Percentiles rank a stretch among this genome's conserved stretches.
Conservation (phyloP, 352 stramenopile genomes). For the Phytopythium delawarense region DNA sequence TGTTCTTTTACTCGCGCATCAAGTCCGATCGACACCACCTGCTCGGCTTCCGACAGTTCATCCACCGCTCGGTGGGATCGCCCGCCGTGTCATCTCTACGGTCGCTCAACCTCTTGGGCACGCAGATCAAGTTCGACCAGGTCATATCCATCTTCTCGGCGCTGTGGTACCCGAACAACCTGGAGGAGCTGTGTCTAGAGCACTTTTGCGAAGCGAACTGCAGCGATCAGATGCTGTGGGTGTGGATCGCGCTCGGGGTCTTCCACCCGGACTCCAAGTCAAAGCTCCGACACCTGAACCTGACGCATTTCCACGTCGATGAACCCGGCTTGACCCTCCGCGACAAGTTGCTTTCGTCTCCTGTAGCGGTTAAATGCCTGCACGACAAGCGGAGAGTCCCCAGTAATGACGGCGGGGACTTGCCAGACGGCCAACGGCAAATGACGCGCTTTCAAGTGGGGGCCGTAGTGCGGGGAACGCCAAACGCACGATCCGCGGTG, state of each 20-base stretch:
- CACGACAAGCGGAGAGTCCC: constrained; percentile 4
- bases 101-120: constrained; percentile 20
- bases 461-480: constrained; percentile 15
- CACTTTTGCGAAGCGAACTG: constrained; percentile 18
- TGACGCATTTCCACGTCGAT: constrained; percentile 23
- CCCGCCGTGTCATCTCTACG: constrained; percentile 16
- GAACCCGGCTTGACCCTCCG: constrained; percentile 5
- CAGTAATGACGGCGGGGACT: neutral
- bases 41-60: constrained; percentile 1
- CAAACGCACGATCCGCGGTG: constrained; percentile 7
- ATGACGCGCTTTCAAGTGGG: constrained; percentile 17
- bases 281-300: constrained; percentile 19
- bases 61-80: neutral
- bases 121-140: constrained; percentile 12
- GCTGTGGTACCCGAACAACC: constrained; percentile 16
- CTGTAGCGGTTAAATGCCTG: constrained; percentile 17
- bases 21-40: constrained; percentile 3
- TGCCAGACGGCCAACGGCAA: constrained; percentile 16
- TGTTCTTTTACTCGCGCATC: constrained; percentile 7
- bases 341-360: constrained; percentile 11
- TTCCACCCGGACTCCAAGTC: constrained; percentile 36
- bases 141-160: constrained; percentile 23
- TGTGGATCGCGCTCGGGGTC: constrained; percentile 36
- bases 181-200: constrained; percentile 19
- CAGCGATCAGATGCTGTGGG: constrained; percentile 22